These are phyloP conservation scores for Rhynchospora tenuis DNA, from an alignment of 176 grass and related monocot genomes.

Conservation along the genomic window DNA sequence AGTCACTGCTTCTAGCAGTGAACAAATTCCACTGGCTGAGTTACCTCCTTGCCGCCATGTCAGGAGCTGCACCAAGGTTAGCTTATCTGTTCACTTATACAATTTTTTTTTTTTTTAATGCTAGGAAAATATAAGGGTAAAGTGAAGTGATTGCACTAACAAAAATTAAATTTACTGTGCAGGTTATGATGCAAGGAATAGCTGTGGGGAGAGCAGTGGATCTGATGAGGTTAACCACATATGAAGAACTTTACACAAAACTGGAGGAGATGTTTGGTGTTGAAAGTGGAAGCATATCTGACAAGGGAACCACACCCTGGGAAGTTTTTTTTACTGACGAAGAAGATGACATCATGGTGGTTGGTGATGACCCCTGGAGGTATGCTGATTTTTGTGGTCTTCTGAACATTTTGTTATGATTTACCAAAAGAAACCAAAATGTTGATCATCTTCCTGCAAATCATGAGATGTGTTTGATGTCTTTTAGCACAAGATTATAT, in stretches of 20 bases:
- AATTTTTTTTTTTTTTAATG: neutral
- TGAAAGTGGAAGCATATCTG: constrained; percentile 44
- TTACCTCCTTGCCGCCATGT: constrained; percentile 49
- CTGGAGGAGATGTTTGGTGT: constrained; percentile 82
- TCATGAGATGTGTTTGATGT: neutral
- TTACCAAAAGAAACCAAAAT: neutral
- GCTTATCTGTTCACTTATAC: neutral
- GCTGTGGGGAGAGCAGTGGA: constrained; percentile 90
- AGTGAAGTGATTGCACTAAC: neutral
- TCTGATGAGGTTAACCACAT: constrained; percentile 63
- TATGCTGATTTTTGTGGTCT: constrained; percentile 33
- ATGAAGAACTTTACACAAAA: constrained; percentile 54
- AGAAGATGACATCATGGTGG: constrained; percentile 91
- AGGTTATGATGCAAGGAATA: constrained; percentile 96
- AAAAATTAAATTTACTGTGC: constrained; percentile 23
- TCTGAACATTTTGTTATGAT: neutral
- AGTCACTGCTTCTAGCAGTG: constrained; percentile 35
- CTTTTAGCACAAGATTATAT: constrained; percentile 14
- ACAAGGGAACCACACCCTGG: constrained; percentile 48
- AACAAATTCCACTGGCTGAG: constrained; percentile 39
- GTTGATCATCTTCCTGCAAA: neutral
- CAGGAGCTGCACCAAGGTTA: constrained; percentile 95
- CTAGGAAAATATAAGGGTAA: neutral
- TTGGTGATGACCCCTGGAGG: constrained; percentile 96
- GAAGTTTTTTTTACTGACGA: constrained; percentile 74